Conservation (phyloP, 495 filamentous ascomycete species). For the Neurospora intermedia region DNA sequence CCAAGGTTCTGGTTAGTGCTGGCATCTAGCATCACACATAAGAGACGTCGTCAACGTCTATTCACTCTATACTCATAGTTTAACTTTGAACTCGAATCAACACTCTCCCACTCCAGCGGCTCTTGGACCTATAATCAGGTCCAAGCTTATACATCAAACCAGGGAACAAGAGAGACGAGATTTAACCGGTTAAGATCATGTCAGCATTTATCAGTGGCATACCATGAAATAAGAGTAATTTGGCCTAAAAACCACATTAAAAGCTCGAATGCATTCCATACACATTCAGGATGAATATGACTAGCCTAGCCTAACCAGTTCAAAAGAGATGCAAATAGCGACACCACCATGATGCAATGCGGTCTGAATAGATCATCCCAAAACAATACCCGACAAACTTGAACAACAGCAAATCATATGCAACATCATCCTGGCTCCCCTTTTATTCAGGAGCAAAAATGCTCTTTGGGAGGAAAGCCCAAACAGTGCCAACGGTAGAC, state of each 20-base stretch:
- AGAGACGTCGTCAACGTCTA: background rate
- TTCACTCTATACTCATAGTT: background rate
- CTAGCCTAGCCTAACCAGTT: background rate
- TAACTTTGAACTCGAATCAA: no score
- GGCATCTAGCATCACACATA: background rate
- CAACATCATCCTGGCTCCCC: background rate
- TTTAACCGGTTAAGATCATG: background rate
- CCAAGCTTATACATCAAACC: background rate
- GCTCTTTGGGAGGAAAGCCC: constrained; percentile 72
- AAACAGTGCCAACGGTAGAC: constrained; percentile 70
- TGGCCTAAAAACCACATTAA: background rate
- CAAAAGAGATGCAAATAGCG: background rate
- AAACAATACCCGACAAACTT: background rate
- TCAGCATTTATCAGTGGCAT: background rate
- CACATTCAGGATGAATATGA: background rate
- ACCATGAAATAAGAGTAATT: background rate
- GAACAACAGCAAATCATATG: background rate
- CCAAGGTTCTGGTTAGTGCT: background rate
- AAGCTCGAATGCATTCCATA: background rate
- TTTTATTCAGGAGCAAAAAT: constrained; percentile 34
- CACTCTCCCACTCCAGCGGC: no score
- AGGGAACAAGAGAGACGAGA: background rate
- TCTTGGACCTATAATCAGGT: background rate
- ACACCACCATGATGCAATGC: background rate
- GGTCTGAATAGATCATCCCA: background rate